A percentile compares a stretch with the other conserved stretches of the same genome.
Conservation (phyloP, 1,284 basidiomycete species). For the Bothia castanella region DNA sequence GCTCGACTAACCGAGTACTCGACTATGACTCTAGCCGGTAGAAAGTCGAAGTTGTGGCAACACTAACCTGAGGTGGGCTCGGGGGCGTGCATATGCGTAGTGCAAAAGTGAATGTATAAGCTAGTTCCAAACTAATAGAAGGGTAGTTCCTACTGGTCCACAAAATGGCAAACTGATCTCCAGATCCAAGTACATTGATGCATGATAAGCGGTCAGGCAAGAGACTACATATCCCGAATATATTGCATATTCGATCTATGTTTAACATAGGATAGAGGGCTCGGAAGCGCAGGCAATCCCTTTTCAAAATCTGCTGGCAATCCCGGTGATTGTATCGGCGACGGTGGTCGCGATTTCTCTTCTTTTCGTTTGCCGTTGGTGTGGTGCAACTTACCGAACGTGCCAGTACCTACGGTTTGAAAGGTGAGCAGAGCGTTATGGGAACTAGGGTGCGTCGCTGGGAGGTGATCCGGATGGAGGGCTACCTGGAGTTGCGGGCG, state of each 20-base stretch:
- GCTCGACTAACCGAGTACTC: too few relatives aligned
- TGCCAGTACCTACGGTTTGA: slow-evolving; percentile 14
- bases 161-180: too few relatives aligned
- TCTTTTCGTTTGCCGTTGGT: slow-evolving; percentile 3
- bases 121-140: too few relatives aligned
- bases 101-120: too few relatives aligned
- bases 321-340: too few relatives aligned
- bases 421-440: slow-evolving; percentile 33
- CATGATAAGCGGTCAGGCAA: too few relatives aligned
- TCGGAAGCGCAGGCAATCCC: not conserved
- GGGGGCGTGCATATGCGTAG: too few relatives aligned
- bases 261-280: not conserved
- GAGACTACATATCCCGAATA: not conserved
- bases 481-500: slow-evolving; percentile 17
- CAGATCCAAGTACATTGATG: too few relatives aligned
- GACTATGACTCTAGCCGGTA: too few relatives aligned
- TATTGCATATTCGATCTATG: not conserved
- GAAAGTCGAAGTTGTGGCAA: too few relatives aligned
- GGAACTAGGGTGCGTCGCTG: slow-evolving; percentile 40
- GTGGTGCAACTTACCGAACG: slow-evolving; percentile 14
- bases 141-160: too few relatives aligned
- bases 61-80: too few relatives aligned
- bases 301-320: not conserved
- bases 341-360: not conserved
- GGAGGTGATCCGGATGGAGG: slow-evolving; percentile 33